Conservation (phyloP, 352 stramenopile species). For the Phytophthora hibernalis region DNA sequence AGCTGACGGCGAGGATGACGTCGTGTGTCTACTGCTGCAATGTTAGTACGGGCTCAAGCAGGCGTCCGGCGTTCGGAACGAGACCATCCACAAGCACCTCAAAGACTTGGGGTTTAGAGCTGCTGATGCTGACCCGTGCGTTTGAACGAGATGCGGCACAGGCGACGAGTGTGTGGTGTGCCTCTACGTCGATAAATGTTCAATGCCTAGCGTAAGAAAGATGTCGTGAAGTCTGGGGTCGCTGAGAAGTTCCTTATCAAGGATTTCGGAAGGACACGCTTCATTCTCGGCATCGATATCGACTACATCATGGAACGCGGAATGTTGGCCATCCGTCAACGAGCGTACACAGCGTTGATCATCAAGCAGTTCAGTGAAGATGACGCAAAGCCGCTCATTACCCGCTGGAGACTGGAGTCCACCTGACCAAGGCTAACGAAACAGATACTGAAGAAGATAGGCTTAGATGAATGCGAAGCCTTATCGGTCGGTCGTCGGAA, state of each 20-base stretch:
- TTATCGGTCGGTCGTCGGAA: too few species aligned
- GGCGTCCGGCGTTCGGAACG: not conserved
- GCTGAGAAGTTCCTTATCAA: not conserved
- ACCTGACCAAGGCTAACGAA: conserved; percentile 1
- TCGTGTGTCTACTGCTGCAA: not conserved
- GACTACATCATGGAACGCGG: conserved; percentile 14
- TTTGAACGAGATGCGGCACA: not conserved
- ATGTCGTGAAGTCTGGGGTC: not conserved
- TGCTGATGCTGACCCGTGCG: not conserved
- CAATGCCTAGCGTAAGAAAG: not conserved
- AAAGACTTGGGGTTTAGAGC: too few species aligned
- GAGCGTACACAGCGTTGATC: conserved; percentile 13
- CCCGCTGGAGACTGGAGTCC: conserved; percentile 5
- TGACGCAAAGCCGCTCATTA: conserved; percentile 17
- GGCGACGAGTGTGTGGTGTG: not conserved
- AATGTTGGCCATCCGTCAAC: conserved; percentile 10
- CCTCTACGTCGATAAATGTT: not conserved
- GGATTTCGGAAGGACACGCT: too few species aligned
- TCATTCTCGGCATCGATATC: not conserved
- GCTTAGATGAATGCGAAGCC: not conserved
- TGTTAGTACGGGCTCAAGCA: not conserved
- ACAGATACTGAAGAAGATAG: not conserved
- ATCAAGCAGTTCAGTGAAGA: conserved; percentile 26
- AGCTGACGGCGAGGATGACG: not conserved
- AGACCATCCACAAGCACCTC: not conserved